phyloP scores from a whole-genome alignment of 2,329 filamentous ascomycete genomes.

The Corinectria fuckeliana region DNA sequence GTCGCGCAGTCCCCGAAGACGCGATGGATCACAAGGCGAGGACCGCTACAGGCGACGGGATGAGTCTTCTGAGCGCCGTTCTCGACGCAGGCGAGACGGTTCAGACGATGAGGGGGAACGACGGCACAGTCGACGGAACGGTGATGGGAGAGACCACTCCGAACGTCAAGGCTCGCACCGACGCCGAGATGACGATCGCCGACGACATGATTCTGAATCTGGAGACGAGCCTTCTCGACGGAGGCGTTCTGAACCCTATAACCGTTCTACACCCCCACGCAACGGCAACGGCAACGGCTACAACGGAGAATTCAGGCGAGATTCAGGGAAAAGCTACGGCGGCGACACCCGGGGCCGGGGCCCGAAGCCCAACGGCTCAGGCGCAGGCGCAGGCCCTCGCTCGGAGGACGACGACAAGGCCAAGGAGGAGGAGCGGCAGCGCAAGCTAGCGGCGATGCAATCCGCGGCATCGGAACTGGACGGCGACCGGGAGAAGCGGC shows the following conservation, averaged over 20 bases:
- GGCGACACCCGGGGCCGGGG: conserved; percentile 34
- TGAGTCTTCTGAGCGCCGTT: conserved; percentile 33
- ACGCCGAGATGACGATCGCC: conserved; percentile 20
- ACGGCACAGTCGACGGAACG: conserved; percentile 27
- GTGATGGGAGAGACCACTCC: conserved; percentile 17
- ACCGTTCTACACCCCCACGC: conserved; percentile 7
- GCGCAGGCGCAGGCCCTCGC: conserved; percentile 28
- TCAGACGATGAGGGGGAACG: conserved; percentile 28
- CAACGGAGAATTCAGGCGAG: conserved; percentile 13
- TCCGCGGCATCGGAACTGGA: conserved; percentile 73
- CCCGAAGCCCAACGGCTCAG: conserved; percentile 29
- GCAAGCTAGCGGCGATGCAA: conserved; percentile 77
- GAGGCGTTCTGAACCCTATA: conserved; percentile 24
- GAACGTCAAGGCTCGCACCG: conserved; percentile 19
- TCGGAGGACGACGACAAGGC: conserved; percentile 35
- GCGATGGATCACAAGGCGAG: conserved; percentile 40
- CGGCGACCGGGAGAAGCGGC: conserved; percentile 69
- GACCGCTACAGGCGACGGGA: conserved; percentile 36
- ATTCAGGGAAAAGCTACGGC: conserved; percentile 22
- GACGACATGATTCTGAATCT: conserved; percentile 35
- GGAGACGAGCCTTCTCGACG: conserved; percentile 42
- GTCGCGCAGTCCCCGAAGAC: conserved; percentile 51
- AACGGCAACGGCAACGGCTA: conserved; percentile 7
- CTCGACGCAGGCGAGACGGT: conserved; percentile 28
- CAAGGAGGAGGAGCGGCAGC: conserved; percentile 64